phyloP scores from a whole-genome alignment of 2,329 filamentous ascomycete genomes.

The Ascochyta rabiei region DNA sequence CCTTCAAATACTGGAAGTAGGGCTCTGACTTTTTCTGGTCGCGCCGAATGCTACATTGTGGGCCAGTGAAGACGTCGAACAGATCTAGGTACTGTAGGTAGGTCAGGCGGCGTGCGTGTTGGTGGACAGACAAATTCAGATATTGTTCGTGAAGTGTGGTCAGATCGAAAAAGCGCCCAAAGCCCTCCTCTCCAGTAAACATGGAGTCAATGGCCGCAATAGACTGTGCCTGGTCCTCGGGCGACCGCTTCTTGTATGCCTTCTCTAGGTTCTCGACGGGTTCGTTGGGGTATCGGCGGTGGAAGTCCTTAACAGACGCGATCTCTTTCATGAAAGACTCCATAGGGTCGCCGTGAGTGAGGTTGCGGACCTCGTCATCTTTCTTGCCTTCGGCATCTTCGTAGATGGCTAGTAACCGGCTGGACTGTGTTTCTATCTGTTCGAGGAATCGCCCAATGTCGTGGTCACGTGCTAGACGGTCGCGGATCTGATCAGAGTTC shows the following conservation, averaged over 20 bases:
- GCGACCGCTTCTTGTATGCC: constrained; percentile 77
- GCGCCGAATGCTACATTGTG: constrained; percentile 75
- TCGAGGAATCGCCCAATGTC: constrained; percentile 85
- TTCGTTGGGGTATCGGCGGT: constrained; percentile 90
- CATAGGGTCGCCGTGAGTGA: constrained; percentile 84
- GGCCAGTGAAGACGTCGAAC: constrained; percentile 84
- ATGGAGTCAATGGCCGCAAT: constrained; percentile 80
- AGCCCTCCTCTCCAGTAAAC: constrained; percentile 95
- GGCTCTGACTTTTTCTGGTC: constrained; percentile 87
- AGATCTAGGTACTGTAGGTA: constrained; percentile 93
- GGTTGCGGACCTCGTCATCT: constrained; percentile 79
- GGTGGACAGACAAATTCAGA: constrained; percentile 85
- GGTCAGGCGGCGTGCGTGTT: constrained; percentile 67
- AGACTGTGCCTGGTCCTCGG: constrained; percentile 66
- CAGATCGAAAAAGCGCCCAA: constrained; percentile 90
- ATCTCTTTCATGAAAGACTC: constrained; percentile 90
- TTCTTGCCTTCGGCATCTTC: constrained; percentile 75
- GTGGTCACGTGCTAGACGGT: constrained; percentile 88
- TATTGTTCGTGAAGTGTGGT: constrained; percentile 84
- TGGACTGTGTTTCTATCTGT: constrained; percentile 86
- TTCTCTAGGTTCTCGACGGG: constrained; percentile 93
- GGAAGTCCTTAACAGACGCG: constrained; percentile 80
- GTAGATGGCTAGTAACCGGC: constrained; percentile 81
- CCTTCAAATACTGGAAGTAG: constrained; percentile 88
- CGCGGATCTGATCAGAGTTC: constrained; percentile 70